Evolutionary conservation across 2,329 filamentous ascomycete genomes (phyloP).

Genomic region (Fusarium annulatum): DNA sequence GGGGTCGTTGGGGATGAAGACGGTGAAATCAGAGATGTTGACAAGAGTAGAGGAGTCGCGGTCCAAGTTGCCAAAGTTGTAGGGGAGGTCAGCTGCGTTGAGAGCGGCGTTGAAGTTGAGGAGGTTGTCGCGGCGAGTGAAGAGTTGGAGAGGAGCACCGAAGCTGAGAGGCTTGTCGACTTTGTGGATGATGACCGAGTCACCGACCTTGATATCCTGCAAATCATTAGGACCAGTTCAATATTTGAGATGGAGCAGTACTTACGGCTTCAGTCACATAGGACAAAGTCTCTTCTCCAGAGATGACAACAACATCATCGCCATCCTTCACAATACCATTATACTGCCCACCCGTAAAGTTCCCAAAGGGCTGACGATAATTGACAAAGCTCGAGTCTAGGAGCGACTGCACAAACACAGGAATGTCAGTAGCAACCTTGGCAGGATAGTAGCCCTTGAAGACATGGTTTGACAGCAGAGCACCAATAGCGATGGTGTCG

Average conservation of each 20-base stretch:
- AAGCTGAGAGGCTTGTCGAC: slow-evolving; percentile 46
- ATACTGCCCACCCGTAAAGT: slow-evolving; percentile 52
- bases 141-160: slow-evolving; percentile 47
- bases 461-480: slow-evolving; percentile 49
- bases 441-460: slow-evolving; percentile 48
- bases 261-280: slow-evolving; percentile 49
- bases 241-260: background rate
- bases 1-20: slow-evolving; percentile 45
- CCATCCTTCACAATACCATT: slow-evolving; percentile 50
- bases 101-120: slow-evolving; percentile 47
- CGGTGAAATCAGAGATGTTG: slow-evolving; percentile 48
- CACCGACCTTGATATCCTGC: slow-evolving; percentile 46
- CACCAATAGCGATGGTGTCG: slow-evolving; percentile 47
- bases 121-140: slow-evolving; percentile 44
- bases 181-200: slow-evolving; percentile 47
- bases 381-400: slow-evolving; percentile 47
- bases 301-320: slow-evolving; percentile 48
- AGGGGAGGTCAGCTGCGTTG: slow-evolving; percentile 42
- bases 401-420: slow-evolving; percentile 47
- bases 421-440: slow-evolving; percentile 43
- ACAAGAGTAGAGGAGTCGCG: slow-evolving; percentile 26
- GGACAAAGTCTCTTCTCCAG: slow-evolving; percentile 48
- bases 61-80: slow-evolving; percentile 42
- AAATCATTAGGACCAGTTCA: background rate
- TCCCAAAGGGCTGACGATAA: slow-evolving; percentile 50